Percentiles rank a stretch among this genome's conserved stretches.
These are phyloP conservation scores for Gonapodya prolifera DNA, from an alignment of 192 early-diverging fungal species.

Conservation along the genomic window DNA sequence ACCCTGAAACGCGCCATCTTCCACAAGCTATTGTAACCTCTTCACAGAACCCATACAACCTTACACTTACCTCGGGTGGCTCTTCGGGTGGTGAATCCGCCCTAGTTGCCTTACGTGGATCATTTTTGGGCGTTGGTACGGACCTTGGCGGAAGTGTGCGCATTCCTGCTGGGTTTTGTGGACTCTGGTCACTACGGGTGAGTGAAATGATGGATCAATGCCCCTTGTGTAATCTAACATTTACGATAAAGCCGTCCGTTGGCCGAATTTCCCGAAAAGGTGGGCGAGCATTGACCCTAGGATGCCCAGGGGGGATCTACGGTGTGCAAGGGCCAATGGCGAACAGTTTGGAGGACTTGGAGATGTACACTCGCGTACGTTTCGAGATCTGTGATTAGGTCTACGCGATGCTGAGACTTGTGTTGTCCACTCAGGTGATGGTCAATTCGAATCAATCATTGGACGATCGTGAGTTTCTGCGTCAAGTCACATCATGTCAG, in stretches of 20 bases:
- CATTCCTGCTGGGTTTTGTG: neutral
- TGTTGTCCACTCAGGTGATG: no score
- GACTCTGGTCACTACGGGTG: neutral
- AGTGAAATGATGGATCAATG: neutral
- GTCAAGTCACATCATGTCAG: neutral
- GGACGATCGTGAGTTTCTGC: no score
- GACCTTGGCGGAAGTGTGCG: conserved; percentile 7
- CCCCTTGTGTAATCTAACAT: neutral
- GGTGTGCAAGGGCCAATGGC: neutral
- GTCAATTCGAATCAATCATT: no score
- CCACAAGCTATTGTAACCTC: no score
- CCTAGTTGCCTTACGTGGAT: neutral
- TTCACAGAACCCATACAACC: conserved; percentile 7
- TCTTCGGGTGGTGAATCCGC: conserved; percentile 3
- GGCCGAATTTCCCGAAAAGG: neutral
- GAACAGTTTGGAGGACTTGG: neutral
- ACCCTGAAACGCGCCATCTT: no score
- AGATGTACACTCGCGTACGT: neutral
- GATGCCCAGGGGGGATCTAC: neutral
- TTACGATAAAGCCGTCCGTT: neutral
- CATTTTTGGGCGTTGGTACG: neutral
- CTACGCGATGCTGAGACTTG: no score
- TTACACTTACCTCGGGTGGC: neutral
- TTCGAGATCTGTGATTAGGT: no score
- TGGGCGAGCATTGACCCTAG: neutral